These are phyloP conservation scores for Nidula microcarpa DNA, from an alignment of 768 basidiomycete species.

Conservation along the genomic window DNA sequence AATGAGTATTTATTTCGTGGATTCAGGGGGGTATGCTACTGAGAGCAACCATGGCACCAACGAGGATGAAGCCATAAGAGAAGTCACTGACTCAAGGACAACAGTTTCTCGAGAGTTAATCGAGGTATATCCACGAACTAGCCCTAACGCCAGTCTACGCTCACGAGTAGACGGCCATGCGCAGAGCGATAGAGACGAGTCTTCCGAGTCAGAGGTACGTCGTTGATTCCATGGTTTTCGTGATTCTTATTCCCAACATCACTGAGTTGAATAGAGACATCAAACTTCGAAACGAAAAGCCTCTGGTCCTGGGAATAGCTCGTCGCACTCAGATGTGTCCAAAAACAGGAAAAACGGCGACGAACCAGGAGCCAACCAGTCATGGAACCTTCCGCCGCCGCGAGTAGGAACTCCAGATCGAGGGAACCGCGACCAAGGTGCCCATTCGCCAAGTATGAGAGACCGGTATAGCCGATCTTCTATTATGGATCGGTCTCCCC, in stretches of 20 bases:
- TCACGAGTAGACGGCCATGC: background rate
- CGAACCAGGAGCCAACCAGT: background rate
- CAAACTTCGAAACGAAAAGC: too few relatives aligned
- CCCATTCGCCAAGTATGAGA: background rate
- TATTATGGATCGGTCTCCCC: background rate
- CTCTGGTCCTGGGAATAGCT: too few relatives aligned
- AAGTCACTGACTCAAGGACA: too few relatives aligned
- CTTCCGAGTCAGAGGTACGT: too few relatives aligned
- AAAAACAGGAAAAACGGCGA: too few relatives aligned
- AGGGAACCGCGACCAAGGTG: background rate
- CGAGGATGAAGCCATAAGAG: too few relatives aligned
- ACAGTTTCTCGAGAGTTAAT: too few relatives aligned
- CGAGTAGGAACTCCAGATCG: constrained; percentile 5
- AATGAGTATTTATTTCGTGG: constrained; percentile 45
- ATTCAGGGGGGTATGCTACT: constrained; percentile 27
- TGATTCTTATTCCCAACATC: too few relatives aligned
- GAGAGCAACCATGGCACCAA: constrained; percentile 2
- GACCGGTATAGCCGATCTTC: background rate
- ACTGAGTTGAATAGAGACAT: too few relatives aligned
- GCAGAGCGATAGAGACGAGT: too few relatives aligned
- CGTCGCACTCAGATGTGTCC: too few relatives aligned
- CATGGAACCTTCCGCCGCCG: constrained; percentile 2
- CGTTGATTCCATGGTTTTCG: too few relatives aligned
- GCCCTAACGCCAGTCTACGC: background rate
- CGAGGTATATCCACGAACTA: background rate